These are phyloP conservation scores for Wickerhamomyces sp. DNA, from an alignment of 1,139 yeast genomes.

Conservation along the genomic window DNA sequence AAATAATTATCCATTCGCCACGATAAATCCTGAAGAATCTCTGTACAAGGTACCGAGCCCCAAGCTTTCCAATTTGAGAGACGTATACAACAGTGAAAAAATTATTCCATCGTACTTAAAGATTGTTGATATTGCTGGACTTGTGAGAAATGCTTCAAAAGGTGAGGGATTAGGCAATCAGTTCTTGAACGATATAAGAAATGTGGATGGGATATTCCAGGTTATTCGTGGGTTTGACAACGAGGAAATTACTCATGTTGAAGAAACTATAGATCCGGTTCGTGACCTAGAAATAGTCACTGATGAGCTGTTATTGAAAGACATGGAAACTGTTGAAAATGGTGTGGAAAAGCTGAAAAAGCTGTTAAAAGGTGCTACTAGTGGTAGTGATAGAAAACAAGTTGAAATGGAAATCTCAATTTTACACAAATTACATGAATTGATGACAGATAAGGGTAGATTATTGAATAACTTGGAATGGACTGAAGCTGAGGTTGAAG, in stretches of 20 bases:
- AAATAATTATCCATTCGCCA: slow-evolving; percentile 78
- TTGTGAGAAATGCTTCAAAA: slow-evolving; percentile 65
- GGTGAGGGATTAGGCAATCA: slow-evolving; percentile 81
- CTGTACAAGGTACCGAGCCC: slow-evolving; percentile 52
- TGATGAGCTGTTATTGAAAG: slow-evolving; percentile 71
- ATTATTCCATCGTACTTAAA: slow-evolving; percentile 53
- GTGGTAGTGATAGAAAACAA: slow-evolving; percentile 29
- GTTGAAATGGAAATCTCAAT: slow-evolving; percentile 42
- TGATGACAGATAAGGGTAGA: slow-evolving; percentile 56
- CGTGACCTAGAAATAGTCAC: slow-evolving; percentile 65
- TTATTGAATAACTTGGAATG: slow-evolving; percentile 39
- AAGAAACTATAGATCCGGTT: slow-evolving; percentile 57
- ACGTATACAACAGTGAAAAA: slow-evolving; percentile 47
- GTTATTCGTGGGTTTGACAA: slow-evolving; percentile 64
- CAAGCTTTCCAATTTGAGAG: slow-evolving; percentile 40
- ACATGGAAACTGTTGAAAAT: slow-evolving; percentile 59
- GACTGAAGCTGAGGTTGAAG: slow-evolving; percentile 52
- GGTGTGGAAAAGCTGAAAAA: slow-evolving; percentile 45
- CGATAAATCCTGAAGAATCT: slow-evolving; percentile 71
- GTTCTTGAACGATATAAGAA: slow-evolving; percentile 64
- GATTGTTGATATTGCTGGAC: slow-evolving; percentile 70
- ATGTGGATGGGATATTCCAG: slow-evolving; percentile 72
- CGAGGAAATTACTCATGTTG: slow-evolving; percentile 70
- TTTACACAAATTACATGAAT: slow-evolving; percentile 43
- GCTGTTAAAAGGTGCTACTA: slow-evolving; percentile 37